Evolutionary conservation across 495 filamentous ascomycete species (phyloP).

Genomic region (Pyrenopolyporus hunteri): DNA sequence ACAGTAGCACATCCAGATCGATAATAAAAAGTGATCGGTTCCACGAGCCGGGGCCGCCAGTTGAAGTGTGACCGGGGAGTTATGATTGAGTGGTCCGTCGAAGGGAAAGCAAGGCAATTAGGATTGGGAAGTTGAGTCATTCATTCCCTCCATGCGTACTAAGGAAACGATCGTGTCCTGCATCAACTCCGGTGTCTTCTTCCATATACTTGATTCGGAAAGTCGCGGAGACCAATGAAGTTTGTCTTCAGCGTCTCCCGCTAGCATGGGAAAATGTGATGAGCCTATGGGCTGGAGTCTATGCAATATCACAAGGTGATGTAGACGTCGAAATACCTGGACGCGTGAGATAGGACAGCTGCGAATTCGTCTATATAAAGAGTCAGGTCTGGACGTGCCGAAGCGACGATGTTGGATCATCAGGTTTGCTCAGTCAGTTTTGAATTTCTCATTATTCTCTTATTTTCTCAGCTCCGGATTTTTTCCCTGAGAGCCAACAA

Average conservation of each 20-base stretch:
- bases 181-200: too few species aligned
- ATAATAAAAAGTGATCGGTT: constrained; percentile 9
- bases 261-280: constrained; percentile 8
- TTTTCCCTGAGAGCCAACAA: neutral
- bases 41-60: constrained; percentile 6
- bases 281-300: neutral
- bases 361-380: constrained; percentile 27
- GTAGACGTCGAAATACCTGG: neutral
- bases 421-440: constrained; percentile 29
- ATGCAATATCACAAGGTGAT: constrained; percentile 10
- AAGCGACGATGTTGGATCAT: neutral
- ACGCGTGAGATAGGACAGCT: constrained; percentile 8
- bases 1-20: constrained; percentile 26
- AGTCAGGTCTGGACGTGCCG: neutral
- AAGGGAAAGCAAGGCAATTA: too few species aligned
- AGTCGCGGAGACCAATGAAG: constrained; percentile 26
- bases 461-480: neutral
- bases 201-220: too few species aligned
- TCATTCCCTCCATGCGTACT: neutral
- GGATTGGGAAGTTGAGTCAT: too few species aligned
- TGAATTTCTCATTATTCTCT: constrained; percentile 1
- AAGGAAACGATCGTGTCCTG: too few species aligned
- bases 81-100: too few species aligned
- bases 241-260: constrained; percentile 2
- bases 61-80: neutral